Evolutionary conservation across 768 basidiomycete genomes (phyloP), one percentile per base, ranked within the genome.

Genomic region (Trametes cubensis): DNA sequence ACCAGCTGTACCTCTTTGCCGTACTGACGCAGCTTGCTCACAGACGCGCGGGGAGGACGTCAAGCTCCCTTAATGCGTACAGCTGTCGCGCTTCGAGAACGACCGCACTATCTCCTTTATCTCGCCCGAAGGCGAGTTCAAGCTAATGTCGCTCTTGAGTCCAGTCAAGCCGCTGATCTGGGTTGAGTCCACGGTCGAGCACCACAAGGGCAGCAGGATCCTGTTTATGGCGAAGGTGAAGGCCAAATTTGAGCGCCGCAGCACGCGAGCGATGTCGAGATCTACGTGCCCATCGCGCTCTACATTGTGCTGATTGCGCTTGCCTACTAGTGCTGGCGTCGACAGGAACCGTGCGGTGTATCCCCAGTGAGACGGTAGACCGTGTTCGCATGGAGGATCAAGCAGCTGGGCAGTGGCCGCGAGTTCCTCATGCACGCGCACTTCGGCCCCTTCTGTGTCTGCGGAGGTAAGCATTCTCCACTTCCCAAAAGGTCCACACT

Each of bases 61-160:
- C 79, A 98, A 98, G 74, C 98, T 99, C 79, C 97, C 98, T 72
- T 97, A 99, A 81, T 99, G 97, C 70, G 97, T 98, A 13, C 93
- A 97, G 11, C 83, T 99, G 23, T 90, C 95, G 11, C 87, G 96
- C 7, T 99, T 99, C 72, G 97, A 99, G 72, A 98, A 97, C 75
- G 96, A 99, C 77, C 89, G 97, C 63, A 98, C 96, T 17, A 99
- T 98, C 71, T 95, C 93, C 39, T 99, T 99, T 79, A 99, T 98
- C 69, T 96, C 97, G 0, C 96, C 97, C 4, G 96, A 98, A 72
- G 97, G 97, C 70, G 96, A 98, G 74, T 98, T 99, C 70, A 96
- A 98, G 72, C 85, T 98, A 60, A 98, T 98, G 95, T 91, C 90
- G 4, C 83, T 95, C 0, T 93, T 91, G 5, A 96, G 94, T 1